These are phyloP conservation scores for Auricularia sp. DNA, from an alignment of 768 basidiomycete species.

Conservation along the genomic window DNA sequence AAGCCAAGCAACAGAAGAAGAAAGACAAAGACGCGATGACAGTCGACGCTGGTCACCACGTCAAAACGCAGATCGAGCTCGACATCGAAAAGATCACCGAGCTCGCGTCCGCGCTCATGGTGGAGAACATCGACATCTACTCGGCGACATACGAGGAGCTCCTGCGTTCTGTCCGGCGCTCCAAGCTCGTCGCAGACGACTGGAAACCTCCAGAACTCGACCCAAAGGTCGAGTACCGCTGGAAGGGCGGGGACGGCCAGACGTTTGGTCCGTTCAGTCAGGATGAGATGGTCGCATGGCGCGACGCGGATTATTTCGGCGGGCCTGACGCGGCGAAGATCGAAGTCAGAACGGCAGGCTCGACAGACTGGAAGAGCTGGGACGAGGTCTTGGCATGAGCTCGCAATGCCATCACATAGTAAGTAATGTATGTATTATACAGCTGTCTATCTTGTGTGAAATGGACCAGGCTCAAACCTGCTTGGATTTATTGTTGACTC, in stretches of 20 bases:
- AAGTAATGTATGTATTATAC: no score
- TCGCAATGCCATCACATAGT: no score
- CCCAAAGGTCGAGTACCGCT: constrained; percentile 62
- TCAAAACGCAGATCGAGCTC: constrained; percentile 1
- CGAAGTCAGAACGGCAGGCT: constrained; percentile 53
- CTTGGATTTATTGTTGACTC: no score
- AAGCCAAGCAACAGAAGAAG: constrained; percentile 16
- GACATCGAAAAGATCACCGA: constrained; percentile 71
- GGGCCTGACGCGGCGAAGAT: constrained; percentile 59
- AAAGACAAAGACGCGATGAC: constrained; percentile 33
- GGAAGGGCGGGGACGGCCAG: constrained; percentile 36
- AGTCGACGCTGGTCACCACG: constrained; percentile 27
- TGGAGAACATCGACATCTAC: constrained; percentile 81
- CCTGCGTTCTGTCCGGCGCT: constrained; percentile 61
- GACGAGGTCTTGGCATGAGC: constrained; percentile 38
- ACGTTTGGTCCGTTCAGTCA: constrained; percentile 74
- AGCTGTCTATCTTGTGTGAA: no score
- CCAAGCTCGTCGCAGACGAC: constrained; percentile 53
- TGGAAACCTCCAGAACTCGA: constrained; percentile 53
- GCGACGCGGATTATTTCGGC: constrained; percentile 75
- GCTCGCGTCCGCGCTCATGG: constrained; percentile 80
- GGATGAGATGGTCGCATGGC: constrained; percentile 75
- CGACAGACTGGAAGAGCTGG: constrained; percentile 64
- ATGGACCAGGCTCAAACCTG: no score
- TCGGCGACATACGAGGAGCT: constrained; percentile 79